A percentile compares a stretch with the other conserved stretches of the same genome.
Evolutionary conservation across 2,329 filamentous ascomycete genomes (phyloP).

Genomic region (Rosellinia necatrix): DNA sequence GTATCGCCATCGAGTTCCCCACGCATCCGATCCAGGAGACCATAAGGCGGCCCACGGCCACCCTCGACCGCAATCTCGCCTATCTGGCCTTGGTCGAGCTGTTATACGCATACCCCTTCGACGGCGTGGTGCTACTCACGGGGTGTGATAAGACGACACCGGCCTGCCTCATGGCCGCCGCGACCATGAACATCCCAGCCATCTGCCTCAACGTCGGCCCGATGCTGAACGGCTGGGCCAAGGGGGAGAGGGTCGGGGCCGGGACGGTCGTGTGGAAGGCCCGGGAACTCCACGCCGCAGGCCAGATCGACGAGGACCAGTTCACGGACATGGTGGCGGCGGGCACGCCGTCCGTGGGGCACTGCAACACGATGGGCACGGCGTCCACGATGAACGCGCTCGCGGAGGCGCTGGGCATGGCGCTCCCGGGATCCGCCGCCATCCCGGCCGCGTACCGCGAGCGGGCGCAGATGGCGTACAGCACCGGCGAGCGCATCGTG

Average conservation of each 20-base stretch:
- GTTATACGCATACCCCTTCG: constrained; percentile 52
- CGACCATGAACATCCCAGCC: constrained; percentile 56
- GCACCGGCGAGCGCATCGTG: constrained; percentile 54
- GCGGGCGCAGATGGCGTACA: constrained; percentile 52
- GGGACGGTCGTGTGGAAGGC: constrained; percentile 55
- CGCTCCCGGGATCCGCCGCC: constrained; percentile 54
- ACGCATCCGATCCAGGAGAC: constrained; percentile 58
- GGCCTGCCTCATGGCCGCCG: constrained; percentile 56
- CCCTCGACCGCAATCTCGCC: constrained; percentile 54
- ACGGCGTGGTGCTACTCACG: constrained; percentile 55
- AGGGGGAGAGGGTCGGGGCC: constrained; percentile 48
- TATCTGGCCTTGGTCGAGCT: constrained; percentile 55
- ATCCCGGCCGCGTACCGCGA: constrained; percentile 57
- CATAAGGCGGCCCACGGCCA: constrained; percentile 51
- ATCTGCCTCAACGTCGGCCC: constrained; percentile 58
- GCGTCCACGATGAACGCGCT: constrained; percentile 58
- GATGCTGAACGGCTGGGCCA: constrained; percentile 55
- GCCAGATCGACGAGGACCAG: constrained; percentile 49
- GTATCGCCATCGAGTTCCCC: constrained; percentile 56
- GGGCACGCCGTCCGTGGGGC: constrained; percentile 47
- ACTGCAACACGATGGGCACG: constrained; percentile 59
- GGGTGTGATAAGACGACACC: constrained; percentile 60
- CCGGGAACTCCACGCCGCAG: constrained; percentile 52
- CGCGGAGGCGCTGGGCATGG: constrained; percentile 57
- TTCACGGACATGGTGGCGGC: constrained; percentile 50